Conservation (phyloP, 2,329 filamentous ascomycete genomes). For the Alternaria metachromatica region DNA sequence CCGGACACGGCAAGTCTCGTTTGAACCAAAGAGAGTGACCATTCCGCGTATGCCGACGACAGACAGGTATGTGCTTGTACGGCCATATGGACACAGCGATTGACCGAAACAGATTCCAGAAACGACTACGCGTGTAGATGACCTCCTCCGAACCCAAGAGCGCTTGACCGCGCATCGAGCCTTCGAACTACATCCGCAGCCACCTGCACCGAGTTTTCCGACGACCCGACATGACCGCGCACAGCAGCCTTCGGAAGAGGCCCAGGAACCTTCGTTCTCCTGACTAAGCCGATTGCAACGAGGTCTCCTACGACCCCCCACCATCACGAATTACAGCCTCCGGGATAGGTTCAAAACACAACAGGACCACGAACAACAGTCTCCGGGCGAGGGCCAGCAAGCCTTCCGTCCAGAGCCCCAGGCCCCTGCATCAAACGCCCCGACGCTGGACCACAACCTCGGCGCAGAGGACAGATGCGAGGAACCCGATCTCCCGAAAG, state of each 20-base stretch:
- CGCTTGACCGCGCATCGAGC: too few species aligned
- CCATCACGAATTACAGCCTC: neutral
- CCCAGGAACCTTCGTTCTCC: neutral
- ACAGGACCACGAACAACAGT: too few species aligned
- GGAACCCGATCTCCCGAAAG: neutral
- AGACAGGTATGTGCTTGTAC: too few species aligned
- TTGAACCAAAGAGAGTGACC: too few species aligned
- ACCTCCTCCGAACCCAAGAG: too few species aligned
- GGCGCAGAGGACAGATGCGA: neutral
- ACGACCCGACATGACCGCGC: neutral
- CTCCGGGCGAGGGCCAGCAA: neutral
- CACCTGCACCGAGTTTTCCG: neutral
- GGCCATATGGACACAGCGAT: too few species aligned
- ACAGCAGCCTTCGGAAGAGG: neutral
- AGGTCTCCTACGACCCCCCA: neutral
- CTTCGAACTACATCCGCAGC: too few species aligned
- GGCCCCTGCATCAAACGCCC: neutral
- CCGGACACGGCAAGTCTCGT: too few species aligned
- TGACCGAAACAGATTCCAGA: too few species aligned
- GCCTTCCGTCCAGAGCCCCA: too few species aligned
- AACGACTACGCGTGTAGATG: too few species aligned
- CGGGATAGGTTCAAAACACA: neutral
- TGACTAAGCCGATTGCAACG: neutral
- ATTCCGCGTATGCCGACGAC: too few species aligned
- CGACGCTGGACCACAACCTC: neutral